These are phyloP conservation scores for Podospora appendiculata DNA, from an alignment of 495 filamentous ascomycete species.

Conservation along the genomic window DNA sequence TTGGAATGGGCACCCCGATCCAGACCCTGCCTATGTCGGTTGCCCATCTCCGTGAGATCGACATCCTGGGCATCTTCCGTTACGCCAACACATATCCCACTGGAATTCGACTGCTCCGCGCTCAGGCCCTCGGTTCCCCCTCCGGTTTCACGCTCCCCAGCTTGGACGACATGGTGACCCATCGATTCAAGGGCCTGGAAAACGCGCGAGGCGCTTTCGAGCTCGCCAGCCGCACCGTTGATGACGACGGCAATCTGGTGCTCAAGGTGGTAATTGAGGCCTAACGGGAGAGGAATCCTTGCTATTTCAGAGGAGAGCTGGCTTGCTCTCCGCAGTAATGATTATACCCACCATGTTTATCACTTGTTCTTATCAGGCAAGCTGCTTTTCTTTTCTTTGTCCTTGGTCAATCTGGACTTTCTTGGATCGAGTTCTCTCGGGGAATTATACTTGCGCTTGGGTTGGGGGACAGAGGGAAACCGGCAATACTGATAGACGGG, in stretches of 20 bases:
- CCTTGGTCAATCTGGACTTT: no score
- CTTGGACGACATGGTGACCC: conserved; percentile 66
- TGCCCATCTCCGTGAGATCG: conserved; percentile 80
- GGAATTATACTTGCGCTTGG: no score
- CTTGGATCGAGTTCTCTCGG: no score
- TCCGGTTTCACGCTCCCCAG: conserved; percentile 49
- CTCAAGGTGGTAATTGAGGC: conserved; percentile 78
- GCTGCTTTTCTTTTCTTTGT: no score
- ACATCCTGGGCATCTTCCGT: conserved; percentile 86
- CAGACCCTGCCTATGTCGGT: conserved; percentile 80
- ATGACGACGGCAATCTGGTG: conserved; percentile 68
- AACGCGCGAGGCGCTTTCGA: conserved; percentile 63
- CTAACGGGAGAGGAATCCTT: conserved; percentile 4
- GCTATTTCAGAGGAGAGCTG: no score
- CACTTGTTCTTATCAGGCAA: no score
- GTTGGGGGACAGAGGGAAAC: no score
- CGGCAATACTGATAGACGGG: no score
- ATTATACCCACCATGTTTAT: no score
- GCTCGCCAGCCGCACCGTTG: conserved; percentile 72
- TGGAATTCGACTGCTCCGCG: conserved; percentile 62
- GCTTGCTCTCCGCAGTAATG: no score
- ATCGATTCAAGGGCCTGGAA: conserved; percentile 61
- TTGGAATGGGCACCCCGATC: conserved; percentile 90
- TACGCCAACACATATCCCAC: conserved; percentile 82
- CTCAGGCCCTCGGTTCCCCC: conserved; percentile 28